Percentiles rank a stretch among this genome's conserved stretches.
phyloP scores from a whole-genome alignment of 2,329 filamentous ascomycete species.

The Trichoderma arundinaceum region DNA sequence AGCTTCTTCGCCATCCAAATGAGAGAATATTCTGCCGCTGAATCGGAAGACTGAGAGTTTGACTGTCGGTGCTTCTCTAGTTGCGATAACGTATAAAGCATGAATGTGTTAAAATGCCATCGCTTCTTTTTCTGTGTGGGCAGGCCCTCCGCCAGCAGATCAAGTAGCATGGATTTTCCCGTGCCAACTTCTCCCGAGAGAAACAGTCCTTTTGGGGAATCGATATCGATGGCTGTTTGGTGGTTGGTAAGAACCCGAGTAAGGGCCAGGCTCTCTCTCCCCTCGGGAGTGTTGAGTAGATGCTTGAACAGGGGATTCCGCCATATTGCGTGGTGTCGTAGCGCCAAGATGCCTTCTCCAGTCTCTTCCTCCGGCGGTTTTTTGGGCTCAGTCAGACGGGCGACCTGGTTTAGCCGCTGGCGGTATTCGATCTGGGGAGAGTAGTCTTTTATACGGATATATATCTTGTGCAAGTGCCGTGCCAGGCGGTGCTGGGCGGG shows the following conservation, averaged over 20 bases:
- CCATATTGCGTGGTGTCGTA: constrained; percentile 60
- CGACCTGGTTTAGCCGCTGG: constrained; percentile 66
- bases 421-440: constrained; percentile 73
- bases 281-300: constrained; percentile 62
- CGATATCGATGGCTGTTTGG: constrained; percentile 71
- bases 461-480: constrained; percentile 77
- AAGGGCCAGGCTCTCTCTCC: constrained; percentile 66
- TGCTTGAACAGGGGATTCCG: constrained; percentile 64
- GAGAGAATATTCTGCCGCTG: constrained; percentile 64
- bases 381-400: constrained; percentile 48
- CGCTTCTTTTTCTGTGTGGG: constrained; percentile 74
- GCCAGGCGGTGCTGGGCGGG: constrained; percentile 74
- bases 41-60: constrained; percentile 33
- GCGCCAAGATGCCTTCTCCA: constrained; percentile 51
- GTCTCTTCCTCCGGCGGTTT: constrained; percentile 41
- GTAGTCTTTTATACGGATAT: constrained; percentile 78
- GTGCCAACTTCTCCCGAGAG: constrained; percentile 83
- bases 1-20: constrained; percentile 77
- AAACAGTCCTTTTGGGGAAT: constrained; percentile 76
- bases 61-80: constrained; percentile 67
- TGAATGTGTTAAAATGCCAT: constrained; percentile 88
- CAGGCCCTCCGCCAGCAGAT: constrained; percentile 77
- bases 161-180: constrained; percentile 84
- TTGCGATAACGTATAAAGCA: constrained; percentile 76
- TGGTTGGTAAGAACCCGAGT: constrained; percentile 72